Evolutionary conservation across 495 filamentous ascomycete species (phyloP), one percentile per base, ranked within the genome.

Genomic region (Penicillium taxi): DNA sequence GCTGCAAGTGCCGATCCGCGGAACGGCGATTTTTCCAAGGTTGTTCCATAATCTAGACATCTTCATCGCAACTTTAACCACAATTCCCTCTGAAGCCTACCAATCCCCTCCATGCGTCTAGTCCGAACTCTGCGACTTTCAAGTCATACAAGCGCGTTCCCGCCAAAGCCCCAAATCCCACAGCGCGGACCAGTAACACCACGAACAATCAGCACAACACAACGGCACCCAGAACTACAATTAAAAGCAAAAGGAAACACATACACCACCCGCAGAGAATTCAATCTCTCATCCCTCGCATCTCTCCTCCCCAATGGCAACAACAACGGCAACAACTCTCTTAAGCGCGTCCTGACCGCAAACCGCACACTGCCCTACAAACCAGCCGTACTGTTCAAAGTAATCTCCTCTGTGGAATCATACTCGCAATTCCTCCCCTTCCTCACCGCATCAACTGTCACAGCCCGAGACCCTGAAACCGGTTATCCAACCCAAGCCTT

Each of bases 391-490:
- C 75, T 98, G 47, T 96, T 86, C 80, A 64, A 65, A 39, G 66
- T 95, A 21, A 84, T 96, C 58, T 73, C 86, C 54, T 84, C 94
- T 55, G 78, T 95, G 44, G 70, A 81, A 58, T 74, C 72, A 47
- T 98, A 96, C 78, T 60, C 63, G 26, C 50, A 63, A 44, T 96
- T 93, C 76, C 75, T 95, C 20, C 90, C 90, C 6, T 93, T 91
- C 75, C 87, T 87, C 60, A 66, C 69, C 9, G 63, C 67, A 5
- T 85, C 82, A 2, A 70, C 59, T 20, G 83, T 95, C 2, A 94
- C 85, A n/a, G 39, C 58, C 32, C 67, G 74, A 28, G 69, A 75
- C 37, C 54, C 66, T 0, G 50, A 66, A 31, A 64, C 62, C 9
- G 50, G 67, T 1, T 82, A 77, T 61, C 91, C 91, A 0, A 69